Evolutionary conservation across 2,329 filamentous ascomycete species (phyloP).

Genomic region (Colletotrichum orchidophilum): DNA sequence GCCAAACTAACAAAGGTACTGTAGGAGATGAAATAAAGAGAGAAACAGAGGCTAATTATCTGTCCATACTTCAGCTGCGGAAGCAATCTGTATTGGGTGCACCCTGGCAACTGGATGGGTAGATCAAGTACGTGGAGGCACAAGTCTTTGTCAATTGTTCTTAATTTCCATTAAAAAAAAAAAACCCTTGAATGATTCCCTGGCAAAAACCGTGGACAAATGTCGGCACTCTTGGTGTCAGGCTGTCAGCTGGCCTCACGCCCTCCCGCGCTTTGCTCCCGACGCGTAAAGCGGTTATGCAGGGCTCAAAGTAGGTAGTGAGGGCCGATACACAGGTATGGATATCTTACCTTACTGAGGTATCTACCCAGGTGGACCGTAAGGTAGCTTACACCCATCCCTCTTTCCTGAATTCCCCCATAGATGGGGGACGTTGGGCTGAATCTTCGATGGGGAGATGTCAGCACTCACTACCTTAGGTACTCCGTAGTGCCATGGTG

Average conservation of each 20-base stretch:
- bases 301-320: not conserved
- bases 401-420: constrained; percentile 7
- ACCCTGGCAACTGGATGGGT: not conserved
- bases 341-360: too few species aligned
- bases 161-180: not conserved
- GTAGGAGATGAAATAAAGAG: too few species aligned
- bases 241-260: not conserved
- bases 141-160: not conserved
- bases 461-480: too few species aligned
- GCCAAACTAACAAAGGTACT: too few species aligned
- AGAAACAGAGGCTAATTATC: too few species aligned
- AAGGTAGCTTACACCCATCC: not conserved
- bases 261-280: not conserved
- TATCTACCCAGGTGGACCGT: too few species aligned
- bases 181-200: not conserved
- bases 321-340: too few species aligned
- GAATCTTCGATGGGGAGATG: constrained; percentile 16
- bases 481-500: too few species aligned
- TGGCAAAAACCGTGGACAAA: not conserved
- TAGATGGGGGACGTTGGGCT: not conserved
- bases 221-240: not conserved
- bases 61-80: too few species aligned
- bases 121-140: not conserved
- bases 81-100: not conserved
- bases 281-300: not conserved